Evolutionary conservation across 768 basidiomycete genomes (phyloP), one percentile per base, ranked within the genome.

Genomic region (Suillus bovinus): DNA sequence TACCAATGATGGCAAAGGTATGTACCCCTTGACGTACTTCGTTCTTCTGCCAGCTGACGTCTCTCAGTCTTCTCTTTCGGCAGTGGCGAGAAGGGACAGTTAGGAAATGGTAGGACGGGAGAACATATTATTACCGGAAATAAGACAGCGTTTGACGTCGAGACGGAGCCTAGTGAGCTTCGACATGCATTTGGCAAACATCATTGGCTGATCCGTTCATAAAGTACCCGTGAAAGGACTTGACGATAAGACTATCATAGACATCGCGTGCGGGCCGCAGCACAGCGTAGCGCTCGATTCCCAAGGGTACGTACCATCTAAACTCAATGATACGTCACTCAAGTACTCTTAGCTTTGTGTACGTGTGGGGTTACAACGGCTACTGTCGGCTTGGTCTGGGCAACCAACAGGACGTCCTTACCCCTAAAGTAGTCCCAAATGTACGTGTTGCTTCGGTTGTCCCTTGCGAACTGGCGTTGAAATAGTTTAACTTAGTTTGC

Each of bases 101-200:
- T 98, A 0, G 96, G 94, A 0, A 96, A 94, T 72, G 96, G 96
- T 20, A 86, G 86, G 65, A 96, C 94, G 0, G 94, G 96, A n/a
- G 94, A 96, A 74, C 85, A 93, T 39, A 92, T 96, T 62, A 84
- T 88, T 10, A 89, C 90, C 1, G 91, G 90, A 22, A 93, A 93
- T 68, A 94, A 94, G 75, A 86, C 88, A 0, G 87, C 84, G 13
- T 96, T 84, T 69, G 95, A 96, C 69, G 82, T 91, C 22, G 88
- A 93, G 67, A 76, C 79, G 38, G 81, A 85, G 10, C 91, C 92
- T 29, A 78, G 92, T 74, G 38, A 90, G 68, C 66, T 34, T 47
- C 61, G 34, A 38, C 61, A 36, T 27, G 20, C 54, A 42, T 27
- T 63, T 29, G 10, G 58, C 11, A 58, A n/a, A n/a, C 65, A 27